Conservation (phyloP, 331 rosid species). For the Pyrus hybrid region DNA sequence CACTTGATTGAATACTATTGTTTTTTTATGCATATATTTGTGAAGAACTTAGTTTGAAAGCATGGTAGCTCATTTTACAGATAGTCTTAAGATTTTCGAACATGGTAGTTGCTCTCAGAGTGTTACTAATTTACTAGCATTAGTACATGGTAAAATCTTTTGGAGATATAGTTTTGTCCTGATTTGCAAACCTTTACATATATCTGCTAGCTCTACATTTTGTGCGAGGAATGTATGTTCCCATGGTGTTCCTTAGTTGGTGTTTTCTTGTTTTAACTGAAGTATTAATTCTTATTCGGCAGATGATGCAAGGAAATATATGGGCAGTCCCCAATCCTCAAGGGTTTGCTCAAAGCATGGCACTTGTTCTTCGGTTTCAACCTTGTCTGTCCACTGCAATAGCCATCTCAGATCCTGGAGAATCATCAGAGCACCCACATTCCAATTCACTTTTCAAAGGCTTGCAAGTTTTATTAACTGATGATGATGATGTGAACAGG, state of each 20-base stretch:
- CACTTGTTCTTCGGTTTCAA: constrained; percentile 77
- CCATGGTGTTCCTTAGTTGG: not conserved
- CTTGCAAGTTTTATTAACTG: constrained; percentile 70
- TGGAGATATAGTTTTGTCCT: not conserved
- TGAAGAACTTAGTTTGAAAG: no score
- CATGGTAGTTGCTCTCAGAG: not conserved
- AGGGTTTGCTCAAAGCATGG: constrained; percentile 85
- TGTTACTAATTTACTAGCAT: not conserved
- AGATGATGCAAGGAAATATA: constrained; percentile 98
- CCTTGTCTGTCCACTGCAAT: constrained; percentile 52
- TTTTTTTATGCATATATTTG: not conserved
- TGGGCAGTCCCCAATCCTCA: constrained; percentile 64
- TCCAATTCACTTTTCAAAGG: constrained; percentile 71
- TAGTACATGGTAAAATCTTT: not conserved
- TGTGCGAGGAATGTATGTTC: not conserved
- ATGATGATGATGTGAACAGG: constrained; percentile 79
- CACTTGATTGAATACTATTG: not conserved
- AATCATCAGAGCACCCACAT: constrained; percentile 46
- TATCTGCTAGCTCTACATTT: not conserved
- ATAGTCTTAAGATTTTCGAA: not conserved
- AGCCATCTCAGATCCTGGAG: constrained; percentile 76
- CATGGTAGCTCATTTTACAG: not conserved
- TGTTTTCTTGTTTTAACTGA: not conserved
- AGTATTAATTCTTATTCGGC: constrained; percentile 21
- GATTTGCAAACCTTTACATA: not conserved